phyloP scores from a whole-genome alignment of 306 rosid species.

The Quercus parvula region DNA sequence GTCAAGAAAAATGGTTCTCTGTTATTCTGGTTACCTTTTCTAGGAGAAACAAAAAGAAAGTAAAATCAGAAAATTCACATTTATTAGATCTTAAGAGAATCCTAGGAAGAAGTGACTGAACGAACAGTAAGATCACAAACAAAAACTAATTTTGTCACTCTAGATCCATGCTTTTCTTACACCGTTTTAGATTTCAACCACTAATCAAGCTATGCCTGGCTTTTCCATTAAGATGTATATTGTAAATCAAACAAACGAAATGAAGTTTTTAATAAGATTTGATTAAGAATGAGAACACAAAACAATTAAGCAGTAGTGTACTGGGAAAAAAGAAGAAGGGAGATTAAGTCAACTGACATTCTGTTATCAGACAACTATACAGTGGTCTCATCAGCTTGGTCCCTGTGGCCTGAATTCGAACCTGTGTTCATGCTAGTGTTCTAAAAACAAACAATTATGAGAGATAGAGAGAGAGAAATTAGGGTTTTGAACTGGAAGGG shows the following conservation, averaged over 20 bases:
- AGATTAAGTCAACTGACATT: background rate
- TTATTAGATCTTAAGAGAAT: background rate
- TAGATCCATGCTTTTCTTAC: background rate
- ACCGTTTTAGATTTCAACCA: background rate
- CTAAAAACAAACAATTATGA: background rate
- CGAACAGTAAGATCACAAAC: background rate
- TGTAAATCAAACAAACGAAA: background rate
- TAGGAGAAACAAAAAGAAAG: background rate
- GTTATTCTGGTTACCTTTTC: background rate
- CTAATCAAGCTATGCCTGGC: background rate
- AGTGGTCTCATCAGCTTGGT: background rate
- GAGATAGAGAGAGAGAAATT: background rate
- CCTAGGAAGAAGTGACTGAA: background rate
- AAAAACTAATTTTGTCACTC: background rate
- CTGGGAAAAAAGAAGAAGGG: background rate
- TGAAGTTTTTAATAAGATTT: background rate
- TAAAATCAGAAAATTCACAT: background rate
- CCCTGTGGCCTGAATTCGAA: background rate
- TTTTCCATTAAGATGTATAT: background rate
- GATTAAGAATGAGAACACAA: background rate
- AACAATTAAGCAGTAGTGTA: background rate
- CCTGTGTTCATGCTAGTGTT: background rate
- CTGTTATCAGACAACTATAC: background rate
- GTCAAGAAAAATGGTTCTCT: background rate
- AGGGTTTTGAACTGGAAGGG: constrained; percentile 4